Evolutionary conservation across 495 filamentous ascomycete species (phyloP), one percentile per base, ranked within the genome.

Genomic region (Lophiotrema nucula): DNA sequence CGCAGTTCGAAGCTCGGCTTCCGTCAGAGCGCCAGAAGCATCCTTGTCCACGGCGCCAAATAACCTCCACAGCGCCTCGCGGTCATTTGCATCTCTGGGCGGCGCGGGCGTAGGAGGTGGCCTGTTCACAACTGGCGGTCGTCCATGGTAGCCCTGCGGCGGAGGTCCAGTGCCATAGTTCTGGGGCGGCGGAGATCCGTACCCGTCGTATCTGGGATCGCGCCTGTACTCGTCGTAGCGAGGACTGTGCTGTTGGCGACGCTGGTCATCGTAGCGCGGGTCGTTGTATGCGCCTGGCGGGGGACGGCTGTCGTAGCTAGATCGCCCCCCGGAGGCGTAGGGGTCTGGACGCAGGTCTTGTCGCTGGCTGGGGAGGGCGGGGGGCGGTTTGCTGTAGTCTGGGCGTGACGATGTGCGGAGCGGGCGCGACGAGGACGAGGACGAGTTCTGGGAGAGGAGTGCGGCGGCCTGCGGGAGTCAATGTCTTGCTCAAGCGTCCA

Each of bases 1-100:
- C 11, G 93, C 93, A 0, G 88, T 87, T 10, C 88, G 84, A 16
- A 98, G 88, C 72, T 98, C 93, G 58, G 79, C 75, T 70, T 97
- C 95, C 1, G 86, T 89, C 37, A 98, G 80, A 50, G 90, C 81
- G 21, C 92, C 92, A 43, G 23, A 57, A 88, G 85, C 79, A 75
- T 86, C 79, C 62, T 89, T 89, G 73, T 98, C 95, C 13, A 96
- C 93, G 0, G 90, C 89, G 49, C 88, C 83, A 78, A 98, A 98
- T 18, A 97, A 77, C 0, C 88, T 89, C 64, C 88, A 85, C 8
- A 98, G 79, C 0, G 83, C 81, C 27, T 87, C 72, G 37, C 71
- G 58, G 47, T 75, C 85, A 65, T 92, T 89, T 0, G 79, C 81
- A 19, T 82, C 78, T 47, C 79, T 72, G 15, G 86, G 82, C 11